A percentile compares a stretch with the other conserved stretches of the same genome.
phyloP scores from a whole-genome alignment of 352 stramenopile genomes.

The Phytophthora palmivora region DNA sequence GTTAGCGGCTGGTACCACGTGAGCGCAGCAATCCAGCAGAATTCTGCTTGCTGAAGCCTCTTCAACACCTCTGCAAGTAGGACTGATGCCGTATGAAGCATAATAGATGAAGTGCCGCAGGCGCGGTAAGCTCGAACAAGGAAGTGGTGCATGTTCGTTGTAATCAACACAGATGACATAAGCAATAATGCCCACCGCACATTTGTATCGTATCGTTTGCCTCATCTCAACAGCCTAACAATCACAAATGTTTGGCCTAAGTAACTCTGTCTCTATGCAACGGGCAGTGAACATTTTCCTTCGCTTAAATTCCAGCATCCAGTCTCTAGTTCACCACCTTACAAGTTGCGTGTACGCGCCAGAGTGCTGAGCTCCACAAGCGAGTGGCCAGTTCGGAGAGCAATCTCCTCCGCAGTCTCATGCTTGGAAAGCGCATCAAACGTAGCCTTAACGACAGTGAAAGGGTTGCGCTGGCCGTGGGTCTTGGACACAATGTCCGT shows the following conservation, averaged over 20 bases:
- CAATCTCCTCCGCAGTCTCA: constrained; percentile 94
- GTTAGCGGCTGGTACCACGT: constrained; percentile 25
- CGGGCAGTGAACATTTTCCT: constrained; percentile 18
- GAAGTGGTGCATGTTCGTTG: constrained; percentile 10
- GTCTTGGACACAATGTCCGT: constrained; percentile 93
- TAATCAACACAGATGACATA: constrained; percentile 14
- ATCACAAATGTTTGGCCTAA: constrained; percentile 23
- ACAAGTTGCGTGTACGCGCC: constrained; percentile 75
- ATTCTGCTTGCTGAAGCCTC: not conserved
- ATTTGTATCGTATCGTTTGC: constrained; percentile 30
- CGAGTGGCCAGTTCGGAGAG: constrained; percentile 92
- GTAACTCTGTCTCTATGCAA: constrained; percentile 38
- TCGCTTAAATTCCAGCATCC: constrained; percentile 29
- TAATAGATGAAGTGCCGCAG: constrained; percentile 25
- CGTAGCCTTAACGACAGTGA: constrained; percentile 94
- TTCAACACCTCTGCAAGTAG: not conserved
- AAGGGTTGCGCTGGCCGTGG: constrained; percentile 94
- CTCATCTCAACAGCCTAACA: constrained; percentile 21
- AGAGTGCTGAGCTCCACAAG: constrained; percentile 85
- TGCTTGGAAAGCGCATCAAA: constrained; percentile 96
- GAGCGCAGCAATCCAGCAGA: not conserved
- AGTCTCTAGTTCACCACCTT: constrained; percentile 25
- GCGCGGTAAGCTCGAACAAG: not conserved
- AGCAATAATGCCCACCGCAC: constrained; percentile 3
- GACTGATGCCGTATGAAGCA: constrained; percentile 10